A percentile compares a stretch with the other conserved stretches of the same genome.
These are phyloP conservation scores for Coprinopsis cinerea DNA, from an alignment of 768 basidiomycete species.

Conservation along the genomic window DNA sequence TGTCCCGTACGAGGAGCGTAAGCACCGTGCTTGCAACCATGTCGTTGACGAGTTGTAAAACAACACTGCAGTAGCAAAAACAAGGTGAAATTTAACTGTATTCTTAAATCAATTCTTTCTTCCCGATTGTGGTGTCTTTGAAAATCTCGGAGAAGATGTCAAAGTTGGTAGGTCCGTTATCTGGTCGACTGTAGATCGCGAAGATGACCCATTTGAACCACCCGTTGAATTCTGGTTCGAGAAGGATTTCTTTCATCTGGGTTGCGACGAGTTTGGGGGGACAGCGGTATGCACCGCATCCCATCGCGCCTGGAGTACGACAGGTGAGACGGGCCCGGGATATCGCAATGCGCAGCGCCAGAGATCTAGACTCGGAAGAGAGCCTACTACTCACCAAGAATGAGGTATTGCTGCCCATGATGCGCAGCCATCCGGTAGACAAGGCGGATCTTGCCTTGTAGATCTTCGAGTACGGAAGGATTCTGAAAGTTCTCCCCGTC, in stretches of 20 bases:
- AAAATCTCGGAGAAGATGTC: slow-evolving; percentile 32
- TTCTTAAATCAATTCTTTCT: background rate
- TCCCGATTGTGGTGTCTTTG: slow-evolving; percentile 7
- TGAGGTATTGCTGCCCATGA: slow-evolving; percentile 28
- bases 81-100: background rate
- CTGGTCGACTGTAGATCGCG: slow-evolving; percentile 31
- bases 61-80: too few relatives aligned
- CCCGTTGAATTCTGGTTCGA: slow-evolving; percentile 37
- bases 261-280: slow-evolving; percentile 34
- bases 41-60: background rate
- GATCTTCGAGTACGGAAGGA: slow-evolving; percentile 24
- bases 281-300: slow-evolving; percentile 38
- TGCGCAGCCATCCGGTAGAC: slow-evolving; percentile 38
- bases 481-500: slow-evolving; percentile 19
- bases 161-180: slow-evolving; percentile 28
- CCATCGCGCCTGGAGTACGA: slow-evolving; percentile 33
- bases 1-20: slow-evolving; percentile 7
- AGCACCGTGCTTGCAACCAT: slow-evolving; percentile 7
- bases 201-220: slow-evolving; percentile 36
- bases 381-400: slow-evolving; percentile 27
- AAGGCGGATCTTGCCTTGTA: slow-evolving; percentile 37
- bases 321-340: background rate
- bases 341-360: too few relatives aligned
- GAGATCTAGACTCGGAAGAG: background rate
- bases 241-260: slow-evolving; percentile 36